A percentile compares a stretch with the other conserved stretches of the same genome.
Evolutionary conservation across 768 basidiomycete genomes (phyloP).

Genomic region (Boletus sp.): DNA sequence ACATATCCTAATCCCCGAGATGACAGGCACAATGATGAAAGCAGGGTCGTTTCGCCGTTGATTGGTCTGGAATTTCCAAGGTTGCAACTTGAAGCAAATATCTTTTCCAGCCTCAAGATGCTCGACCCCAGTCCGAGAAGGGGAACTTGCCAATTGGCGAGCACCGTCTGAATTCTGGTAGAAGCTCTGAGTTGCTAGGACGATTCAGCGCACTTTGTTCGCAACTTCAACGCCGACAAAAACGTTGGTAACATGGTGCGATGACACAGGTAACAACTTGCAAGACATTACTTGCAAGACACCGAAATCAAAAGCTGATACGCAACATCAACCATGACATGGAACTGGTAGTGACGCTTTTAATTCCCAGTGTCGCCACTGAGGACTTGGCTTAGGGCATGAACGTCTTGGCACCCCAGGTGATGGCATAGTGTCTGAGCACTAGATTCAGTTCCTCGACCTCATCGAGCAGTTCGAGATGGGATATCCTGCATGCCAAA

Average conservation of each 20-base stretch:
- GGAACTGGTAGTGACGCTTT: neutral
- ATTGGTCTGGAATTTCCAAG: neutral
- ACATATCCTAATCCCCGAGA: neutral
- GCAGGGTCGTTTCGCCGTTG: neutral
- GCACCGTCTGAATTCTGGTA: neutral
- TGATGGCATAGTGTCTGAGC: slow-evolving; percentile 49
- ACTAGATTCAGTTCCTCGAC: slow-evolving; percentile 89
- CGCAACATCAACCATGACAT: neutral
- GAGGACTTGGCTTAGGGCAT: neutral
- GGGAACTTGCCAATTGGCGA: neutral
- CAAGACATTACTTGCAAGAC: neutral
- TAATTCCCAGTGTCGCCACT: slow-evolving; percentile 20
- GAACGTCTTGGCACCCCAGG: slow-evolving; percentile 48
- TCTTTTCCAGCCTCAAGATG: neutral
- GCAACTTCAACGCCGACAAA: neutral
- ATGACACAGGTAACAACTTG: neutral
- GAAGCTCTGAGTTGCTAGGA: neutral
- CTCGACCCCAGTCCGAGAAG: neutral
- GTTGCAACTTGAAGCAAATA: neutral
- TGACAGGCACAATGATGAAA: neutral
- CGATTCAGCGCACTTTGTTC: neutral
- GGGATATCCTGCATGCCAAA: slow-evolving; percentile 55
- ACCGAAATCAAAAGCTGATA: neutral
- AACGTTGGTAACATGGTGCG: neutral
- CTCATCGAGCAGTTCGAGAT: slow-evolving; percentile 78